Evolutionary conservation across 208 protist genomes (phyloP).

Genomic region (Novymonas esmeraldas): DNA sequence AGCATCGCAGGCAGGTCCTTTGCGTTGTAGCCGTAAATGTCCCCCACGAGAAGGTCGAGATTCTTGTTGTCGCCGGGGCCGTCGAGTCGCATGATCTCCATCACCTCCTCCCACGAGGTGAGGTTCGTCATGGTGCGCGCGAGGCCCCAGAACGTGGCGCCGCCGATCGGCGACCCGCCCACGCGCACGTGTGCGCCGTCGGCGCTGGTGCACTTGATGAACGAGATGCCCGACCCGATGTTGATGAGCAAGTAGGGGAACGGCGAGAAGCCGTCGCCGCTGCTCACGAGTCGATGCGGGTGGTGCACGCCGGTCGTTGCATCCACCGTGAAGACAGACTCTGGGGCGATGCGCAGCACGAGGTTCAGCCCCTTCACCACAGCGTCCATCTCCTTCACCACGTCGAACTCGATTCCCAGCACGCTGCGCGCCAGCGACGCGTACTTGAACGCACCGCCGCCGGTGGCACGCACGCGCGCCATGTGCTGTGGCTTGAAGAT

Average conservation of each 20-base stretch:
- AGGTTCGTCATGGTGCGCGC: conserved; percentile 92
- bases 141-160: conserved; percentile 97
- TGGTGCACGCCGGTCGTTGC: conserved; percentile 51
- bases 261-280: conserved; percentile 46
- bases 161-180: conserved; percentile 95
- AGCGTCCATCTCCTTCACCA: conserved; percentile 90
- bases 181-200: conserved; percentile 93
- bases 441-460: conserved; percentile 93
- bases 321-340: conserved; percentile 89
- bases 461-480: conserved; percentile 73
- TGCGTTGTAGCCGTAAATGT: conserved; percentile 98
- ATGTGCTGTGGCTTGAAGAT: conserved; percentile 54
- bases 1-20: conserved; percentile 90
- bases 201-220: conserved; percentile 92
- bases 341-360: conserved; percentile 63
- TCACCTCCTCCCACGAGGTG: conserved; percentile 95
- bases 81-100: conserved; percentile 93
- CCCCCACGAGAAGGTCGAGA: conserved; percentile 97
- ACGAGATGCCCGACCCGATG: conserved; percentile 97
- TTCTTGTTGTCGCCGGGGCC: conserved; percentile 93
- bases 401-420: conserved; percentile 69
- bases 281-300: conserved; percentile 65
- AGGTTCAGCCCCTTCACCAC: conserved; percentile 91
- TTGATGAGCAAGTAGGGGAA: conserved; percentile 98
- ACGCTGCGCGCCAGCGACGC: conserved; percentile 46